Conservation (phyloP, 2,329 filamentous ascomycete species). For the Diaporthe amygdali region DNA sequence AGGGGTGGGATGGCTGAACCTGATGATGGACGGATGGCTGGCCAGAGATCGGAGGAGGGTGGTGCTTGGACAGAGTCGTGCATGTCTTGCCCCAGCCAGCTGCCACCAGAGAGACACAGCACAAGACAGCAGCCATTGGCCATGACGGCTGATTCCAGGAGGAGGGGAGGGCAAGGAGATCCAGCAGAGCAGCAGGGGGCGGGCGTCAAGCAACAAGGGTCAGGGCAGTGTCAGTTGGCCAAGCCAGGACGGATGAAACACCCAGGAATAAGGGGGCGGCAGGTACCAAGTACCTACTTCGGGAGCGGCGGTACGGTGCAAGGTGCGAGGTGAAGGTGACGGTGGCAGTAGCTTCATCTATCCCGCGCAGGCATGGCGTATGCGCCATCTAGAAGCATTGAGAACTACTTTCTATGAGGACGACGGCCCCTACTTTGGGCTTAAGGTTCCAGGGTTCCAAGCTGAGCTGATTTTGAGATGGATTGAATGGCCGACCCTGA, state of each 20-base stretch:
- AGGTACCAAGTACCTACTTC: not conserved
- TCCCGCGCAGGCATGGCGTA: conserved; percentile 5
- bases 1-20: not conserved
- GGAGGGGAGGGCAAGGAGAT: not conserved
- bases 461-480: not conserved
- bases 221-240: conserved; percentile 17
- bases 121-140: conserved; percentile 9
- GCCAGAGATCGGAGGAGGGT: not conserved
- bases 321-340: not conserved
- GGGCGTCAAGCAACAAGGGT: conserved; percentile 14
- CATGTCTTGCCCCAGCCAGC: not conserved
- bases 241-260: conserved; percentile 21
- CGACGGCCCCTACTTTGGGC: no score
- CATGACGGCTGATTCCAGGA: conserved; percentile 18
- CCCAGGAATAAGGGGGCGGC: conserved; percentile 17
- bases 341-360: not conserved
- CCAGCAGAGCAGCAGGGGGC: not conserved
- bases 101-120: not conserved
- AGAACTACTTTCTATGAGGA: not conserved
- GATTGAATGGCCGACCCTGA: not conserved
- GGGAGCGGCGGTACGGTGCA: not conserved
- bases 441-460: not conserved
- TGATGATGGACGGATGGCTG: not conserved
- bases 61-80: conserved; percentile 1
- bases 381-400: conserved; percentile 12